A percentile compares a stretch with the other conserved stretches of the same genome.
Conservation (phyloP, 2,329 filamentous ascomycete species). For the Ophidiomyces ophidiicola region DNA sequence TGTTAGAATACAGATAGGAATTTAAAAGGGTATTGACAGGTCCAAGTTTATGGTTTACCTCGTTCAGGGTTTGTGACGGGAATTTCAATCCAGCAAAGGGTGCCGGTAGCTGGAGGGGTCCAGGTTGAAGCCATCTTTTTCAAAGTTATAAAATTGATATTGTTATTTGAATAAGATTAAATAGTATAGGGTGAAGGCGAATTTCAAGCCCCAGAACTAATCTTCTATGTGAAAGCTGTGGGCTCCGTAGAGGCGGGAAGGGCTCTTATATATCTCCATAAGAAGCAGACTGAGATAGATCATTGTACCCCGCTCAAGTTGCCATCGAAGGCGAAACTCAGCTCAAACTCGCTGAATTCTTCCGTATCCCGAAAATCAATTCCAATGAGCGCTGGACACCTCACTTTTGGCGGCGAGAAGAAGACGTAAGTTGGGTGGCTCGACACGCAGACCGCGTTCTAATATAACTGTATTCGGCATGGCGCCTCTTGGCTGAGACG, state of each 20-base stretch:
- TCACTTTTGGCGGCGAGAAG: not conserved
- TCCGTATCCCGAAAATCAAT: not conserved
- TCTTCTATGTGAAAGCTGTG: no score
- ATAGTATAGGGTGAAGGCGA: not conserved
- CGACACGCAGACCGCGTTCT: slow-evolving; percentile 2
- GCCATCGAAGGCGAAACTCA: no score
- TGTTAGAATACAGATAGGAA: not conserved
- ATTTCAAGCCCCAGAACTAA: not conserved
- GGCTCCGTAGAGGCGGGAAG: no score
- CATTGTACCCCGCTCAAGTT: no score
- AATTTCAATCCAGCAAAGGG: slow-evolving; percentile 20
- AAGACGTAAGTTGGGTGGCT: no score
- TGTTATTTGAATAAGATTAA: not conserved
- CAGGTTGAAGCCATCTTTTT: slow-evolving; percentile 11
- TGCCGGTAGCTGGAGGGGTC: slow-evolving; percentile 16
- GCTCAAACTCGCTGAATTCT: no score
- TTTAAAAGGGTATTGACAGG: not conserved
- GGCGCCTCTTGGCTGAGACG: slow-evolving; percentile 3
- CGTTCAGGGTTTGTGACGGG: slow-evolving; percentile 17
- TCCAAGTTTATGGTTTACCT: slow-evolving; percentile 9
- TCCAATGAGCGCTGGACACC: not conserved
- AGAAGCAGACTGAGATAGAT: no score
- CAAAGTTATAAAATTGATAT: not conserved
- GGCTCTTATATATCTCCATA: no score
- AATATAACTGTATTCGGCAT: slow-evolving; percentile 9